Percentiles rank a stretch among this genome's conserved stretches.
Conservation (phyloP, 768 basidiomycete species). For the Krasilnikovozyma curviuscula region DNA sequence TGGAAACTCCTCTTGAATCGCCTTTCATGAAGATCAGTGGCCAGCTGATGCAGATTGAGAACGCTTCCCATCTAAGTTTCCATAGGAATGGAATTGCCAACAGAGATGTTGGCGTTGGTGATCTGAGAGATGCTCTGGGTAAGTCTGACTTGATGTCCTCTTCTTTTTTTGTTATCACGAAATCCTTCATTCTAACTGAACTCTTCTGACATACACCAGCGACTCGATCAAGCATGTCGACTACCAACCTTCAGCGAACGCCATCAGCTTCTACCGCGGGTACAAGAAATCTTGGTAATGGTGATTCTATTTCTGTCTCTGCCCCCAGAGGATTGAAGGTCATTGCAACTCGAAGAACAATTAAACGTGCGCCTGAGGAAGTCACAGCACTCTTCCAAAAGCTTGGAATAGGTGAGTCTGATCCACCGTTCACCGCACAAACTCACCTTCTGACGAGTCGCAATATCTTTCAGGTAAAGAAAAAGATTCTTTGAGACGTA, state of each 20-base stretch:
- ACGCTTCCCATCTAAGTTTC: not conserved
- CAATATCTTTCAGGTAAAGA: no score
- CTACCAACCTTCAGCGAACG: not conserved
- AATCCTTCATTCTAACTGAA: no score
- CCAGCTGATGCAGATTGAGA: conserved; percentile 2
- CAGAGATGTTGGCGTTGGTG: not conserved
- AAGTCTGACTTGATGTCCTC: not conserved
- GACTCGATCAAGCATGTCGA: not conserved
- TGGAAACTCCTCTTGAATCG: no score
- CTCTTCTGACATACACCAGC: not conserved
- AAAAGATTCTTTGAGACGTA: no score
- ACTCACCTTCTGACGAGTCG: no score
- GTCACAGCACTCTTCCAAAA: no score
- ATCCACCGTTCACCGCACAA: no score
- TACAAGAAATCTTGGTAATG: not conserved
- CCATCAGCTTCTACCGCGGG: not conserved
- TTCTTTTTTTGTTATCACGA: no score
- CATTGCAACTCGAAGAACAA: not conserved
- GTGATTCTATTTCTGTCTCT: not conserved
- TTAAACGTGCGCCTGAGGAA: no score
- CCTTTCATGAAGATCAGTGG: not conserved
- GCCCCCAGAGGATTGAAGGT: not conserved
- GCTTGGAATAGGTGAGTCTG: conserved; percentile 1
- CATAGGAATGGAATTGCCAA: not conserved
- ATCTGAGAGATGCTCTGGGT: conserved; percentile 1